Percentiles rank a stretch among this genome's conserved stretches.
Evolutionary conservation across 805 yeast genomes (phyloP).

Genomic region (Barnettozyma vustinii): DNA sequence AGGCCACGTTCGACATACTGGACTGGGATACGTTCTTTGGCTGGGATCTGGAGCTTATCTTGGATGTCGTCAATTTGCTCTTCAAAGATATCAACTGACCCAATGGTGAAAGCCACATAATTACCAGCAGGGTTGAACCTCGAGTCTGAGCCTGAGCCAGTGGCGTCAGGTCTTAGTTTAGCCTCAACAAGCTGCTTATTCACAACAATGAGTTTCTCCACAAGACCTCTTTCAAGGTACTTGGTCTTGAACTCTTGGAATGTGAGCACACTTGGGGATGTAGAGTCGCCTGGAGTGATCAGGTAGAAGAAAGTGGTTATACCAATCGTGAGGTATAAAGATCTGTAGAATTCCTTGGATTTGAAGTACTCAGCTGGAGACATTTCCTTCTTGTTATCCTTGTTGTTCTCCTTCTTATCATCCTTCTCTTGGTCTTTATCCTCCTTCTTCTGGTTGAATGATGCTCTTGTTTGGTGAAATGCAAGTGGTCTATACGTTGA

Average conservation of each 20-base stretch:
- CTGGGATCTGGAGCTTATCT: conserved; percentile 60
- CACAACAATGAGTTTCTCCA: conserved; percentile 64
- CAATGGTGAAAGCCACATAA: conserved; percentile 71
- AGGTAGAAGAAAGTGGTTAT: conserved; percentile 33
- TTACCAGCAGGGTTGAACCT: conserved; percentile 33
- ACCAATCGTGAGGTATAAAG: conserved; percentile 34
- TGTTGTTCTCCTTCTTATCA: conserved; percentile 18
- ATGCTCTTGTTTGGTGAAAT: conserved; percentile 11
- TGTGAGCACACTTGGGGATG: conserved; percentile 40
- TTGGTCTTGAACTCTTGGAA: conserved; percentile 87
- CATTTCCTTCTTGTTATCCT: conserved; percentile 23
- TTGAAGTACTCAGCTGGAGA: conserved; percentile 32
- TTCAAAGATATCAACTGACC: conserved; percentile 81
- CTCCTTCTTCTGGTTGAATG: not conserved
- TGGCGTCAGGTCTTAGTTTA: conserved; percentile 25
- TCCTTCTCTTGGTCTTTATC: conserved; percentile 10
- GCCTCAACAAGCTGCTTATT: conserved; percentile 73
- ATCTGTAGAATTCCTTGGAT: conserved; percentile 38
- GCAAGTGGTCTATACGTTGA: conserved; percentile 4
- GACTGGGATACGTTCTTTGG: conserved; percentile 72
- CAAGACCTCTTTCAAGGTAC: conserved; percentile 73
- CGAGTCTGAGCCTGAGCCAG: conserved; percentile 52
- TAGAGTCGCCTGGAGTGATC: conserved; percentile 25
- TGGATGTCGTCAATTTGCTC: conserved; percentile 73
- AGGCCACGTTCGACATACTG: conserved; percentile 66